Conservation (phyloP, 768 basidiomycete species). For the Austroboletus festivus region DNA sequence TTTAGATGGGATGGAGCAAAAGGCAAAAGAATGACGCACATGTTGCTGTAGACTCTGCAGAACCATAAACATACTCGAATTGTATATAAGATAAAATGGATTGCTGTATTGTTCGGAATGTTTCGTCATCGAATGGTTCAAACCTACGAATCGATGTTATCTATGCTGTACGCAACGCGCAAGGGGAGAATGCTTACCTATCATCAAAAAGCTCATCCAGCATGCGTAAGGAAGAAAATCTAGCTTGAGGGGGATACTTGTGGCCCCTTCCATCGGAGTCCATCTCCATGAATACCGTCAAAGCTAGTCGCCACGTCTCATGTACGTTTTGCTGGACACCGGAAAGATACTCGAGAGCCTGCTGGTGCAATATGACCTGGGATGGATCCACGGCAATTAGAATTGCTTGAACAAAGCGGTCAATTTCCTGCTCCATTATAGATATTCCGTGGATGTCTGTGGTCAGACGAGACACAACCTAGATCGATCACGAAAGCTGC, state of each 20-base stretch:
- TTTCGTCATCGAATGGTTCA: conserved; percentile 64
- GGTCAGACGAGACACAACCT: conserved; percentile 18
- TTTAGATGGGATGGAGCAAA: conserved; percentile 2
- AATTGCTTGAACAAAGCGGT: conserved; percentile 81
- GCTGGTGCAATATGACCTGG: conserved; percentile 69
- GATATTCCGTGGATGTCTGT: conserved; percentile 11
- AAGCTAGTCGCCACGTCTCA: conserved; percentile 77
- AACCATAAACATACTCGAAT: conserved; percentile 82
- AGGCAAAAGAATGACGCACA: conserved; percentile 56
- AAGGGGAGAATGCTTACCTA: conserved; percentile 51
- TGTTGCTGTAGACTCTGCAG: conserved; percentile 74
- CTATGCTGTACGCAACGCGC: conserved; percentile 21
- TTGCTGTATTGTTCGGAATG: conserved; percentile 71
- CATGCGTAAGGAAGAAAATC: conserved; percentile 79
- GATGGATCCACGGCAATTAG: conserved; percentile 81
- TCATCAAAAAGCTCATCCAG: conserved; percentile 81
- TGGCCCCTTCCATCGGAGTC: conserved; percentile 53
- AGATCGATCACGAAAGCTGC: conserved; percentile 13
- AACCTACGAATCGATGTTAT: too few species aligned
- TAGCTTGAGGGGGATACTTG: conserved; percentile 66
- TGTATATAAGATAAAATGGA: conserved; percentile 79
- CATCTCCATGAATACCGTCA: conserved; percentile 67
- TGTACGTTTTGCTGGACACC: conserved; percentile 72
- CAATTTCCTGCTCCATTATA: conserved; percentile 75
- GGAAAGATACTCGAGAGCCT: conserved; percentile 82